Percentiles rank a stretch among this genome's conserved stretches.
phyloP scores from a whole-genome alignment of 768 basidiomycete genomes.

The Suillus luteus region DNA sequence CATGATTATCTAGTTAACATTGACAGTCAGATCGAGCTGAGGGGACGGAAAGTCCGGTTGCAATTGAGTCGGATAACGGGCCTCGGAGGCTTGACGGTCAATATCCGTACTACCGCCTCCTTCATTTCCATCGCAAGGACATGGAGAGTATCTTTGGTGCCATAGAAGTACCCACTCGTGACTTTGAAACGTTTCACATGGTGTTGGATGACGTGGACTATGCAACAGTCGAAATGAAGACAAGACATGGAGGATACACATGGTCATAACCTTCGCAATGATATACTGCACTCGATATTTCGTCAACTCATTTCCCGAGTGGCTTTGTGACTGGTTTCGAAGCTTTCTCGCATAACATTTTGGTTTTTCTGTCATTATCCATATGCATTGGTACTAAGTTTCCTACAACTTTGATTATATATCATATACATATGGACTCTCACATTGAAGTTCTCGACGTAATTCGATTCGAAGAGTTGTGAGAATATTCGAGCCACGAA shows the following conservation, averaged over 20 bases:
- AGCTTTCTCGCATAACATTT: background rate
- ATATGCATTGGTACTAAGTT: background rate
- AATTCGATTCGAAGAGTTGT: too few species aligned
- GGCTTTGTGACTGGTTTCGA: background rate
- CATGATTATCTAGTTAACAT: background rate
- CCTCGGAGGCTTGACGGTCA: background rate
- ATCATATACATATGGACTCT: too few species aligned
- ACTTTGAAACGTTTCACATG: background rate
- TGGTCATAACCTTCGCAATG: background rate
- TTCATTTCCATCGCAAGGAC: background rate
- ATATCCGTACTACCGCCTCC: background rate
- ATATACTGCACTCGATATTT: background rate
- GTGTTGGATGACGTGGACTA: background rate
- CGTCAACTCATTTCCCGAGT: background rate
- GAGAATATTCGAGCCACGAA: too few species aligned
- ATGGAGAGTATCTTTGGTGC: background rate
- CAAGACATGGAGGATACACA: background rate
- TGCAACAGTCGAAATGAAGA: background rate
- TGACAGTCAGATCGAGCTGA: background rate
- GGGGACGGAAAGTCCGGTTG: background rate
- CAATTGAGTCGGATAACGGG: background rate
- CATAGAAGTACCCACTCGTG: background rate
- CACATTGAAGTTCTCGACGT: too few species aligned
- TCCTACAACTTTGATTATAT: background rate
- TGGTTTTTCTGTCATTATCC: background rate